Base-by-base conservation (phyloP, 768 basidiomycete genomes). In the Piloderma croceum region DNA sequence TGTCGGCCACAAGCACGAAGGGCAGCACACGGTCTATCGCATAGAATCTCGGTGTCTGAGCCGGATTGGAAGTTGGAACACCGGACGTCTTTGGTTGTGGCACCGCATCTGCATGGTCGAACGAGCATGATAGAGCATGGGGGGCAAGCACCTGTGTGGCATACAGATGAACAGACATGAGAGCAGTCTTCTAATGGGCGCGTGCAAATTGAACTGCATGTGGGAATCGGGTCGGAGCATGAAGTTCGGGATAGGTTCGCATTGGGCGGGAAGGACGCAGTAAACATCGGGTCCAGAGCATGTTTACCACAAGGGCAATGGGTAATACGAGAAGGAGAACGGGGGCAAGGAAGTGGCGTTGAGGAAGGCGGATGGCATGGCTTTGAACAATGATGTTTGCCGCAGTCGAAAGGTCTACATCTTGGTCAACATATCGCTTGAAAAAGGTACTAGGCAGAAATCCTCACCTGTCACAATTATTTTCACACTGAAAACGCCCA, bases 101-200 rank as follows among this genome's bases (percentile, higher is more conserved):
- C 68, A 0, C 92, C 93, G 46, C 96, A 98, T 22, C 96, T 74
- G 58, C 96, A 99, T 3, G 87, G 84, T 5, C 83, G 69, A 4
- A 79, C 73, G 31, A 92, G 70, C 33, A 68, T 63, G 36, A 84
- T 75, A 1, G 61, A 57, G 60, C 94, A 98, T 0, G 90, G 86
- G 0, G 84, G 83, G 51, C 94, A 98, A 0, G 73, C 59, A 1
- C 84, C 90, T 13, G 63, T 64, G 55, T 98, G 94, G 53, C 96
- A 98, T 7, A 52, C 64, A 0, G 57, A 58, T 10, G 69, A 63
- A 54, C 96, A 99, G 4, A 64, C 59, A 57, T 99, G 96, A 1
- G 71, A 74, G 51, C 96, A 99, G 3, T 62, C 60, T 6, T 67
- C 56, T 10, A 81, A 74, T 0, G 69, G 66, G 52, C 81, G 88